phyloP scores from a whole-genome alignment of 148 eudicot species.

The Rhododendron ovatum region DNA sequence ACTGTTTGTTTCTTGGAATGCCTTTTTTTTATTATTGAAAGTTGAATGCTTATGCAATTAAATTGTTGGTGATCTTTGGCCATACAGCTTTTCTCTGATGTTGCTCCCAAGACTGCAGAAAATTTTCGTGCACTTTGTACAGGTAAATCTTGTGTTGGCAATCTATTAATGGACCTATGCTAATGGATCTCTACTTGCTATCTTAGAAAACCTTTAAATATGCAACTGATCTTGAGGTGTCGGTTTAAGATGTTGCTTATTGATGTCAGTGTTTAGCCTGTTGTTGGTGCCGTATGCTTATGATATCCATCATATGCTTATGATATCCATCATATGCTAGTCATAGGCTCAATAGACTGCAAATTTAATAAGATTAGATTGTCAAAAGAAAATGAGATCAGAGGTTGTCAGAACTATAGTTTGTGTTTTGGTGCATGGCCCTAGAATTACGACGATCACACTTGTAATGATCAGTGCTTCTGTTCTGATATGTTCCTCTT shows the following conservation, averaged over 20 bases:
- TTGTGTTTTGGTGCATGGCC: neutral
- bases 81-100: slow-evolving; percentile 72
- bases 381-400: neutral
- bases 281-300: neutral
- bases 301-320: too few relatives aligned
- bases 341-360: neutral
- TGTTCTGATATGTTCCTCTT: neutral
- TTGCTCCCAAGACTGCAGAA: slow-evolving; percentile 79
- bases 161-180: neutral
- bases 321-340: neutral
- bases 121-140: slow-evolving; percentile 94
- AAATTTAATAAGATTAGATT: neutral
- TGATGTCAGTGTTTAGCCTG: too few relatives aligned
- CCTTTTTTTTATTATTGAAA: neutral
- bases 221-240: neutral
- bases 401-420: neutral
- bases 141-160: slow-evolving; percentile 36
- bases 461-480: neutral
- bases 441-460: neutral
- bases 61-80: neutral
- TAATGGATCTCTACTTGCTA: neutral
- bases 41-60: neutral
- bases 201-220: neutral
- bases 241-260: neutral
- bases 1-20: neutral